Evolutionary conservation across 345 rosid species (phyloP).

Genomic region (Lenwebbia sp.): DNA sequence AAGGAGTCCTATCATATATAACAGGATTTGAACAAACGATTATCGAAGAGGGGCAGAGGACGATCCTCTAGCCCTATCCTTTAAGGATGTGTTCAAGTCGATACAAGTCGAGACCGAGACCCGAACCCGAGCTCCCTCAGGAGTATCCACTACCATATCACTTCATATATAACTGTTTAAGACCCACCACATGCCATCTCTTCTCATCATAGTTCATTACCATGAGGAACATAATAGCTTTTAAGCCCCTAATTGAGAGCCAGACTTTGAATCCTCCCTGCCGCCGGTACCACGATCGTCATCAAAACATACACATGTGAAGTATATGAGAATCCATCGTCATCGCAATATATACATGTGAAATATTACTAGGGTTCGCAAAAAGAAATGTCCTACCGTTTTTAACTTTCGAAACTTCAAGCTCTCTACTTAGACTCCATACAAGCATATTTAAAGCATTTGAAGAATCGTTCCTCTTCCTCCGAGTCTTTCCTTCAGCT

Average conservation of each 20-base stretch:
- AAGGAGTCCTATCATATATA: too few relatives aligned
- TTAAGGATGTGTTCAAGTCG: not conserved
- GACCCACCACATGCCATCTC: not conserved
- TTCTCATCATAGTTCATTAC: not conserved
- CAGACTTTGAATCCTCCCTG: not conserved
- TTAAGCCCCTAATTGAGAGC: not conserved
- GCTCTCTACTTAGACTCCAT: not conserved
- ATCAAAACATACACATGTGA: not conserved
- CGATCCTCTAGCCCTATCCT: not conserved
- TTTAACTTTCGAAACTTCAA: not conserved
- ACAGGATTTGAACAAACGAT: not conserved
- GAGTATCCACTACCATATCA: not conserved
- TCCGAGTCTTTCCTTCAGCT: not conserved
- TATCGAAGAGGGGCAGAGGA: not conserved
- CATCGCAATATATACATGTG: not conserved
- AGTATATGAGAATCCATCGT: not conserved
- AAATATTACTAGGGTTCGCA: not conserved
- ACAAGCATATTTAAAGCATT: not conserved
- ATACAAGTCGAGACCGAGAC: not conserved
- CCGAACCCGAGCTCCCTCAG: not conserved
- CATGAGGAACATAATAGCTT: not conserved
- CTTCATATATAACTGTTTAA: not conserved
- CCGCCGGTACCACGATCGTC: not conserved
- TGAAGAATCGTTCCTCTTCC: not conserved
- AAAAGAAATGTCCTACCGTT: not conserved